Conservation (phyloP, 192 early-diverging fungal genomes). For the Lunasporangiospora selenospora region DNA sequence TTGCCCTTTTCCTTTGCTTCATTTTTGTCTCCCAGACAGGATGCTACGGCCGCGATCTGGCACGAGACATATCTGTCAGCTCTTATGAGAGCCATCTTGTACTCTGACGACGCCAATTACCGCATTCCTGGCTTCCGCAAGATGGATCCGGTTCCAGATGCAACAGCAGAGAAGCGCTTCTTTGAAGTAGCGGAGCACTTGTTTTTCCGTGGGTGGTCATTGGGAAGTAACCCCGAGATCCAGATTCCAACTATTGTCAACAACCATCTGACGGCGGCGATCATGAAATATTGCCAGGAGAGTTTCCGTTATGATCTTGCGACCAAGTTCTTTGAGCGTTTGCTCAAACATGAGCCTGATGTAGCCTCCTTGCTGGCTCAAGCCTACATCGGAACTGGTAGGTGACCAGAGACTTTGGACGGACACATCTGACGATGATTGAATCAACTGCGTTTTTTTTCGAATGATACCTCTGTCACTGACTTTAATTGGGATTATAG, state of each 20-base stretch:
- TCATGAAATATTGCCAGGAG: constrained; percentile 90
- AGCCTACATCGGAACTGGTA: constrained; percentile 71
- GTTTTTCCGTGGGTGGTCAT: constrained; percentile 93
- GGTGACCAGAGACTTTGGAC: too few species aligned
- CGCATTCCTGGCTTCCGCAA: constrained; percentile 90
- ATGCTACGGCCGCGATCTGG: constrained; percentile 85
- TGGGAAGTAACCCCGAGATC: constrained; percentile 93
- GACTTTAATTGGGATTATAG: too few species aligned
- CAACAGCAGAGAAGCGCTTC: constrained; percentile 77
- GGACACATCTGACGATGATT: too few species aligned
- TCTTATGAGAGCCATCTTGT: constrained; percentile 88
- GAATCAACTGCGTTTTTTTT: too few species aligned
- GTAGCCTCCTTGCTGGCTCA: constrained; percentile 88
- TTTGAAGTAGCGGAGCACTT: constrained; percentile 82
- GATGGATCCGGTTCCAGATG: constrained; percentile 83
- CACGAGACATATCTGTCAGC: constrained; percentile 89
- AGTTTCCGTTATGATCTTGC: constrained; percentile 83
- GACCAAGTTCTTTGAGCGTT: constrained; percentile 77
- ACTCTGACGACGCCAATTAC: constrained; percentile 87
- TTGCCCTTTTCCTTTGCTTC: too few species aligned
- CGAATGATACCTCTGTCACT: too few species aligned
- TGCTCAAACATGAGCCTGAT: constrained; percentile 84
- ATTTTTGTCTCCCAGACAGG: constrained; percentile 53
- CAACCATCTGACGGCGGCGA: constrained; percentile 89
- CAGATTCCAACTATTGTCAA: constrained; percentile 91